Evolutionary conservation across 306 rosid species (phyloP).

Genomic region (Alnus glutinosa): DNA sequence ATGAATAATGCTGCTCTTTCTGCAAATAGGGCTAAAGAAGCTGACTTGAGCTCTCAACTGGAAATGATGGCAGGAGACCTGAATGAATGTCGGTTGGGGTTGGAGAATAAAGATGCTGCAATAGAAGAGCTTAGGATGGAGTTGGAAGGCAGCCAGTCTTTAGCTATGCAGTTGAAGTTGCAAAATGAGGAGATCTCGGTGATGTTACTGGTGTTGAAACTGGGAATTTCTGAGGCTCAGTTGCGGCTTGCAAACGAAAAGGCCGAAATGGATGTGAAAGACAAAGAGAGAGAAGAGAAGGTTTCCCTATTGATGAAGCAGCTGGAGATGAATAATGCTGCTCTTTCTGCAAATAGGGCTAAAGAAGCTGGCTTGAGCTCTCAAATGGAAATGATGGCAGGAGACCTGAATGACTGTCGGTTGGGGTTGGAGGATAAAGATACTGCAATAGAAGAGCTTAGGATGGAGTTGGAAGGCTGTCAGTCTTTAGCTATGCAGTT

Average conservation of each 20-base stretch:
- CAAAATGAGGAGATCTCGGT: conserved; percentile 68
- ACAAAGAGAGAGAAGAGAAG: conserved; percentile 47
- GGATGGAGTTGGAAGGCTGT: conserved; percentile 52
- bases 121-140: conserved; percentile 46
- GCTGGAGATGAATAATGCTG: conserved; percentile 53
- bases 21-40: conserved; percentile 49
- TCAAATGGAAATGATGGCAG: conserved; percentile 35
- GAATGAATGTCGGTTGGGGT: conserved; percentile 34
- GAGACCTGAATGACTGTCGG: conserved; percentile 36
- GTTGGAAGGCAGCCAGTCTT: conserved; percentile 49
- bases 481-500: conserved; percentile 45
- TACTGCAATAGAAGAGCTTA: conserved; percentile 40
- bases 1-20: conserved; percentile 35
- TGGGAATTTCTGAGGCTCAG: conserved; percentile 61
- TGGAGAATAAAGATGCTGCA: conserved; percentile 42
- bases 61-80: conserved; percentile 41
- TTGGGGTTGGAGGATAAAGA: conserved; percentile 46
- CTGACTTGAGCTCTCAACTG: conserved; percentile 46
- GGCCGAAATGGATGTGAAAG: conserved; percentile 37
- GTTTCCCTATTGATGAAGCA: conserved; percentile 47
- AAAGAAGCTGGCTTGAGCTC: conserved; percentile 59
- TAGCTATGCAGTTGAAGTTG: conserved; percentile 54
- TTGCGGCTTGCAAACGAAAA: conserved; percentile 41
- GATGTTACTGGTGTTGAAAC: conserved; percentile 58
- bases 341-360: conserved; percentile 30